Evolutionary conservation across 2,329 filamentous ascomycete genomes (phyloP).

Genomic region (Plectosphaerella sp.): DNA sequence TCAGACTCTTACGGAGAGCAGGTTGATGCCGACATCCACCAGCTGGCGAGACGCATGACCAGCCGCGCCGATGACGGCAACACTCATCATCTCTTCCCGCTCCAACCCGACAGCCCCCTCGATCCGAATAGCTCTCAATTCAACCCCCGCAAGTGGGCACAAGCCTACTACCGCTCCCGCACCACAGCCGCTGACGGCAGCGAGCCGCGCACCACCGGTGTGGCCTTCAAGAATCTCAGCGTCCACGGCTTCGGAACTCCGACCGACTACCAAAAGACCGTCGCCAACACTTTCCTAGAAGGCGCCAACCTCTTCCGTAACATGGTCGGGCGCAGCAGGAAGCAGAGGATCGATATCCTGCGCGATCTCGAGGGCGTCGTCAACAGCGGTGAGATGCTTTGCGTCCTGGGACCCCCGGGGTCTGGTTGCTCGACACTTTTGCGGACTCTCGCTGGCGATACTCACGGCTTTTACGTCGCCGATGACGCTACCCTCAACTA

Average conservation of each 20-base stretch:
- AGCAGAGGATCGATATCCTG: conserved; percentile 40
- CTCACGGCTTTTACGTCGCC: conserved; percentile 47
- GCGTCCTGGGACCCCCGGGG: conserved; percentile 51
- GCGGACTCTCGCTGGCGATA: conserved; percentile 61
- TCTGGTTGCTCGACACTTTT: conserved; percentile 64
- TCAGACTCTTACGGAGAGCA: background rate
- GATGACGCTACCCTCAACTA: conserved; percentile 9
- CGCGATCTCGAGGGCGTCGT: conserved; percentile 47
- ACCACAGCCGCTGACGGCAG: conserved; percentile 13
- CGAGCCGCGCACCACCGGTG: conserved; percentile 17
- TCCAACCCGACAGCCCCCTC: conserved; percentile 12
- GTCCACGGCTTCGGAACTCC: conserved; percentile 19
- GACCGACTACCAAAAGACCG: conserved; percentile 14
- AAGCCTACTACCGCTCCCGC: conserved; percentile 15
- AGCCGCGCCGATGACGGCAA: background rate
- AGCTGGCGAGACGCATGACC: background rate
- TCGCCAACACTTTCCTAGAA: conserved; percentile 27
- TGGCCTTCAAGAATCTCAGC: conserved; percentile 17
- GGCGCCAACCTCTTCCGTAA: background rate
- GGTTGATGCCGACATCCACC: background rate
- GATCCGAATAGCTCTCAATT: conserved; percentile 19
- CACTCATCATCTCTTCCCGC: conserved; percentile 1
- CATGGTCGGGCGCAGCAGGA: background rate
- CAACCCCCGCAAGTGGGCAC: conserved; percentile 18
- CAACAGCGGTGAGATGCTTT: conserved; percentile 50